These are phyloP conservation scores for Mycotypha africana DNA, from an alignment of 371 early-diverging fungal species.

Conservation along the genomic window DNA sequence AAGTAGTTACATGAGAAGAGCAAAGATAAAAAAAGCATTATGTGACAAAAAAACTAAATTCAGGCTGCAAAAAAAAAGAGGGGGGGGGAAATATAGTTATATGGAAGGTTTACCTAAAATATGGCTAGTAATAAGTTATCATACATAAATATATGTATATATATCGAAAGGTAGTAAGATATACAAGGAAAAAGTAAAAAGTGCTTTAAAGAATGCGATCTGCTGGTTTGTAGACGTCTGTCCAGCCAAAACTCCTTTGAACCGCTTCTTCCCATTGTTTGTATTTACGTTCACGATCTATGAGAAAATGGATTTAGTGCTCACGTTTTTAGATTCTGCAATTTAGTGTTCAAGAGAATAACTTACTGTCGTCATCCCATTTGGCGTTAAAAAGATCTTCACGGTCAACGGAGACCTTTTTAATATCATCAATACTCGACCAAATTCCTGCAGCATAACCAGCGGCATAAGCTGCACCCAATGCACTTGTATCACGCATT, in stretches of 20 bases:
- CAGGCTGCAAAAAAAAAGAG: too few species aligned
- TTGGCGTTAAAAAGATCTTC: conserved; percentile 37
- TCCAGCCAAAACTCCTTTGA: conserved; percentile 60
- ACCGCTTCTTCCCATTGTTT: conserved; percentile 81
- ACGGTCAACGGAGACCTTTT: conserved; percentile 16
- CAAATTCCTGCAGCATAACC: conserved; percentile 80
- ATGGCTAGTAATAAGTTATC: too few species aligned
- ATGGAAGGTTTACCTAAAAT: too few species aligned
- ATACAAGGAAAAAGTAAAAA: too few species aligned
- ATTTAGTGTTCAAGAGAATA: neutral
- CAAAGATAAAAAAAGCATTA: too few species aligned
- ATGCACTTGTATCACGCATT: conserved; percentile 89
- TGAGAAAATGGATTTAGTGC: conserved; percentile 70
- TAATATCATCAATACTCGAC: conserved; percentile 41
- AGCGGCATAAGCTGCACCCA: conserved; percentile 93
- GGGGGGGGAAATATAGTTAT: too few species aligned
- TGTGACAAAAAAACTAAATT: too few species aligned
- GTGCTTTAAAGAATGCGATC: neutral
- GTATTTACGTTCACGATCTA: conserved; percentile 52
- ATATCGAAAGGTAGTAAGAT: too few species aligned
- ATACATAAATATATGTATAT: too few species aligned
- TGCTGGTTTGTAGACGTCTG: conserved; percentile 16
- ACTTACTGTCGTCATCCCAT: conserved; percentile 33
- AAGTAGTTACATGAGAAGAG: too few species aligned
- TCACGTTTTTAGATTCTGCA: too few species aligned